Evolutionary conservation across 768 basidiomycete genomes (phyloP).

Genomic region (Leccinum rimulosum): DNA sequence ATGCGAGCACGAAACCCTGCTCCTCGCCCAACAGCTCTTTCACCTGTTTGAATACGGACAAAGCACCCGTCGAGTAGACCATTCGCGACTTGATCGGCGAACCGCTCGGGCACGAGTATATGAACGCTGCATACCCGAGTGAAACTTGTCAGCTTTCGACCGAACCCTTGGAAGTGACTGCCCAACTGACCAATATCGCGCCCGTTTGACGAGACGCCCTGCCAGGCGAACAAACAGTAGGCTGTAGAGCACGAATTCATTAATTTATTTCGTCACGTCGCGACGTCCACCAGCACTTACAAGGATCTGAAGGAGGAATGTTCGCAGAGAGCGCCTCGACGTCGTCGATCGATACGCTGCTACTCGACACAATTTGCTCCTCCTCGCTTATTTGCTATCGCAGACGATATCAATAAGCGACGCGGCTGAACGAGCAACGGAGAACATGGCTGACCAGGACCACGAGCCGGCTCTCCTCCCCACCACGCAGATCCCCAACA

Average conservation of each 20-base stretch:
- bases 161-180: not conserved
- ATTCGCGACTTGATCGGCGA: slow-evolving; percentile 86
- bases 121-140: slow-evolving; percentile 58
- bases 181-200: slow-evolving; percentile 58
- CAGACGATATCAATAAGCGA: not conserved
- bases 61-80: slow-evolving; percentile 78
- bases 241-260: slow-evolving; percentile 25
- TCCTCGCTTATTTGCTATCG: slow-evolving; percentile 64
- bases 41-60: slow-evolving; percentile 53
- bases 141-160: not conserved
- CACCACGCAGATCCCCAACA: slow-evolving; percentile 53
- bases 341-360: slow-evolving; percentile 37
- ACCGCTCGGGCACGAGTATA: slow-evolving; percentile 84
- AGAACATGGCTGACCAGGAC: slow-evolving; percentile 50
- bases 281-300: slow-evolving; percentile 26
- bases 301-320: slow-evolving; percentile 59
- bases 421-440: not conserved
- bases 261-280: not conserved
- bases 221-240: slow-evolving; percentile 70
- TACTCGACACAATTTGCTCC: slow-evolving; percentile 56
- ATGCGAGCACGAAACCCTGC: slow-evolving; percentile 40
- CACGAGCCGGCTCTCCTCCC: slow-evolving; percentile 51
- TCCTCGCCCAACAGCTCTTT: slow-evolving; percentile 48
- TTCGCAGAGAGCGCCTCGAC: slow-evolving; percentile 44
- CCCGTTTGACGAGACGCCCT: slow-evolving; percentile 41